Percentiles rank a stretch among this genome's conserved stretches.
Conservation (phyloP, 352 stramenopile genomes). For the Globisporangium orthogonon region DNA sequence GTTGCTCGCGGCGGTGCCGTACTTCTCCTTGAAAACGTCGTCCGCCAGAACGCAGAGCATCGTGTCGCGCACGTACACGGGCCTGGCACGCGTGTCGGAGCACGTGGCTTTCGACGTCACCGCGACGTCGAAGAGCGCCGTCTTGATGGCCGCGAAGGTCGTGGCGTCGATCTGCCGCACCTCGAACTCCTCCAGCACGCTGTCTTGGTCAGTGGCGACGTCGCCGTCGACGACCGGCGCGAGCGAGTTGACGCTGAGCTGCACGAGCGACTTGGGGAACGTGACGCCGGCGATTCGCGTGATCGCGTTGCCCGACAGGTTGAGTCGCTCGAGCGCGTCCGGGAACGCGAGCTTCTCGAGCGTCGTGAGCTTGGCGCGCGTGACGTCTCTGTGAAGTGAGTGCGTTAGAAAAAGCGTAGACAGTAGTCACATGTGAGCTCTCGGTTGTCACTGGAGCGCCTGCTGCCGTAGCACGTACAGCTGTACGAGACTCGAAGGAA, state of each 20-base stretch:
- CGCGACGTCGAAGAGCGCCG: slow-evolving; percentile 5
- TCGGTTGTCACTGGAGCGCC: neutral
- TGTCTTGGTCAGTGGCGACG: slow-evolving; percentile 1
- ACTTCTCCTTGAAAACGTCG: slow-evolving; percentile 27
- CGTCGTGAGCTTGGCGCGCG: slow-evolving; percentile 20
- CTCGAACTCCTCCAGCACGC: slow-evolving; percentile 28
- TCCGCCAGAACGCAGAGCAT: slow-evolving; percentile 39
- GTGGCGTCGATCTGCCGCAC: slow-evolving; percentile 26
- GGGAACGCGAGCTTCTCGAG: slow-evolving; percentile 30
- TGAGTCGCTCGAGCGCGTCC: slow-evolving; percentile 22
- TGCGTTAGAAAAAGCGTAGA: neutral
- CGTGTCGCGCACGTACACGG: slow-evolving; percentile 28
- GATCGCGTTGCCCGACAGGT: slow-evolving; percentile 31
- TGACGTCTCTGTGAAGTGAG: slow-evolving; percentile 4
- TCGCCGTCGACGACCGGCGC: neutral
- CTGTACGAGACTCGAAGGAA: slow-evolving; percentile 21
- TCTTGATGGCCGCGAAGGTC: slow-evolving; percentile 15
- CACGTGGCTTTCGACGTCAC: slow-evolving; percentile 10
- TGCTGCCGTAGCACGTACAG: slow-evolving; percentile 16
- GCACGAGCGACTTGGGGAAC: slow-evolving; percentile 22
- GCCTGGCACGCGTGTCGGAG: slow-evolving; percentile 23
- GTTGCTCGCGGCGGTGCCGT: slow-evolving; percentile 9
- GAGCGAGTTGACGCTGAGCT: slow-evolving; percentile 18
- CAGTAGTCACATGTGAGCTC: neutral
- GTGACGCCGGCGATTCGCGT: slow-evolving; percentile 22